A percentile compares a stretch with the other conserved stretches of the same genome.
These are phyloP conservation scores for Alternaria ethzedia DNA, from an alignment of 2,329 filamentous ascomycete genomes.

Conservation along the genomic window DNA sequence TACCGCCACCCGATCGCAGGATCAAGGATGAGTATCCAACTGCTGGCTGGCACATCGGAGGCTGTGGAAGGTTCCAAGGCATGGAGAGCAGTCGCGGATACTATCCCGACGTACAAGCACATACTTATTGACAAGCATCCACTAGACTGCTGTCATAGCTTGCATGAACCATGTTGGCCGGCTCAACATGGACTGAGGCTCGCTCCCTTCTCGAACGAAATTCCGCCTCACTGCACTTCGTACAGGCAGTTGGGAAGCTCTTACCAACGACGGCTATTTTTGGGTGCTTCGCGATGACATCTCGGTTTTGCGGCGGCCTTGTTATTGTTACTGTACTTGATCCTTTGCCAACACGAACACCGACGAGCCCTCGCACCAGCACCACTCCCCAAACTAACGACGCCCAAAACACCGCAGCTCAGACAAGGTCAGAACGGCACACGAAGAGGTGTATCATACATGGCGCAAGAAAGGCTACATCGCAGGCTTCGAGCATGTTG, in stretches of 20 bases:
- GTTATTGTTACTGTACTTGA: slow-evolving; percentile 23
- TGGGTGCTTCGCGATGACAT: slow-evolving; percentile 4
- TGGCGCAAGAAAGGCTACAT: slow-evolving; percentile 24
- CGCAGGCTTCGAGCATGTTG: slow-evolving; percentile 13
- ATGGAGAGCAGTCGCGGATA: slow-evolving; percentile 56
- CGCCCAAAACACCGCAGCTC: slow-evolving; percentile 29
- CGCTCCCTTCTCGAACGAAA: background rate
- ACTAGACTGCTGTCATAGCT: slow-evolving; percentile 11
- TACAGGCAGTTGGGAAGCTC: background rate
- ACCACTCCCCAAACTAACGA: slow-evolving; percentile 22
- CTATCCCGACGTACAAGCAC: slow-evolving; percentile 53
- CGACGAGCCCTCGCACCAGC: slow-evolving; percentile 4
- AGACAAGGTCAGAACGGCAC: slow-evolving; percentile 19
- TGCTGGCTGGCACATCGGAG: slow-evolving; percentile 47
- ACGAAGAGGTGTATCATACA: slow-evolving; percentile 12
- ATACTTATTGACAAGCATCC: slow-evolving; percentile 45
- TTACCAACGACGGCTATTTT: background rate
- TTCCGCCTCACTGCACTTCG: background rate
- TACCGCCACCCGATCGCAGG: slow-evolving; percentile 45
- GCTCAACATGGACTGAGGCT: slow-evolving; percentile 15
- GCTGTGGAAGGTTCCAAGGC: slow-evolving; percentile 54
- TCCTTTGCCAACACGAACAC: slow-evolving; percentile 21
- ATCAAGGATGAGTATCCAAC: slow-evolving; percentile 53
- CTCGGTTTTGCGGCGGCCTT: slow-evolving; percentile 14
- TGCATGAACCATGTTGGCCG: slow-evolving; percentile 13